Evolutionary conservation across 2,329 filamentous ascomycete species (phyloP), one percentile per base, ranked within the genome.

Genomic region (Xylaria sp.): DNA sequence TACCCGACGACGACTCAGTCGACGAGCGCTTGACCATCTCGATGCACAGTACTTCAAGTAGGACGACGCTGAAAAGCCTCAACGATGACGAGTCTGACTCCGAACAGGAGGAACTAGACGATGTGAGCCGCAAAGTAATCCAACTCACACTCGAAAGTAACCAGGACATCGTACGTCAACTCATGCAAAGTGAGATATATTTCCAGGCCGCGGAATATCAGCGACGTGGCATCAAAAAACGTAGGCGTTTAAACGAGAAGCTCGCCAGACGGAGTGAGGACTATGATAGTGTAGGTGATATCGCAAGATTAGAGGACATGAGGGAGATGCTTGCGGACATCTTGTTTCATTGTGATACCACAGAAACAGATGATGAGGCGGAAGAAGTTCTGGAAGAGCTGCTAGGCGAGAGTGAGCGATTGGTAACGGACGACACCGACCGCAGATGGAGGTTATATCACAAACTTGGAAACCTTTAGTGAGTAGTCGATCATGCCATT

Each of bases 291-390:
- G 18, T 25, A 12, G 56, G 34, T 23, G 12, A 52, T 10, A 32
- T 39, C 36, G 9, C 13, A n/a, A 60, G 72, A 15, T 64, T 73
- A 25, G 63, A 62, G 12, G 53, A 63, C 18, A 78, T 77, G 76
- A 69, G 68, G 28, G 76, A 78, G 60, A 72, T 59, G 9, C 69
- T 76, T 12, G 76, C 74, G 3, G 74, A 75, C 41, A 77, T 77
- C 20, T 63, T 76, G 2, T 55, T 74, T 4, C 52, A 60, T 15
- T 77, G 70, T 39, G 69, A 74, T 48, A 73, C 60, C 9, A 50
- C 56, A 5, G 66, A 74, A 15, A 68, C 45, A 18, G 65, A 73
- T 2, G 18, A 43, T 6, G 71, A 78, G 65, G 74, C 73, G 2
- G 73, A 72, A 52, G 46, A 45, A 0, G 69, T 73, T 23, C 43